A percentile compares a stretch with the other conserved stretches of the same genome.
These are phyloP conservation scores for Ophiocytium majus DNA, from an alignment of 352 stramenopile genomes.

Conservation along the genomic window DNA sequence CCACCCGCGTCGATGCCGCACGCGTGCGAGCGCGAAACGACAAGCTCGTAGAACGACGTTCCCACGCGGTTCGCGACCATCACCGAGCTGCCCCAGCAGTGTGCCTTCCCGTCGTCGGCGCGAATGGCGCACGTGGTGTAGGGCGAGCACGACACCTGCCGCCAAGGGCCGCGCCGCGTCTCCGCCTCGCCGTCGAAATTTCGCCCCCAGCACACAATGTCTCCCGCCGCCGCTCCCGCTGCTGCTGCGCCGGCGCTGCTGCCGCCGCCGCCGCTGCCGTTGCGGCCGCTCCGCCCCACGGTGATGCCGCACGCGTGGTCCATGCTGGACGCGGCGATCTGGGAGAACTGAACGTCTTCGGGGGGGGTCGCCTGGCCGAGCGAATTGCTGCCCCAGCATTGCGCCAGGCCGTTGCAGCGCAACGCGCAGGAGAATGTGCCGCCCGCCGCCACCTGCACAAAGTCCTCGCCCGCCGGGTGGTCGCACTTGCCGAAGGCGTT, in stretches of 20 bases:
- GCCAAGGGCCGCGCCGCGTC: conserved; percentile 31
- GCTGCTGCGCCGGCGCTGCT: too few species aligned
- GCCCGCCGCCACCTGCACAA: conserved; percentile 34
- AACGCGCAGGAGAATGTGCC: conserved; percentile 29
- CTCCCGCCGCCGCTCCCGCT: conserved; percentile 28
- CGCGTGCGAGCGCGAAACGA: conserved; percentile 42
- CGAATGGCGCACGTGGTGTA: conserved; percentile 48
- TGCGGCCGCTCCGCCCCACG: neutral
- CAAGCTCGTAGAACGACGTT: conserved; percentile 32
- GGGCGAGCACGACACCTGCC: conserved; percentile 44
- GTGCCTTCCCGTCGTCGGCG: conserved; percentile 23
- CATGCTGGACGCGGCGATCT: conserved; percentile 39
- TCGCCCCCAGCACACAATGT: conserved; percentile 49
- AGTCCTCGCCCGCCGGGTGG: conserved; percentile 18
- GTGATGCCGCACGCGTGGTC: conserved; percentile 48
- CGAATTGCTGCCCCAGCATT: conserved; percentile 39
- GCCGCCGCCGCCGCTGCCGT: neutral
- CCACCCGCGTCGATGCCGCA: conserved; percentile 35
- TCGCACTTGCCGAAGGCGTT: conserved; percentile 31
- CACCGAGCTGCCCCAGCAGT: conserved; percentile 39
- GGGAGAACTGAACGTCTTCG: conserved; percentile 37
- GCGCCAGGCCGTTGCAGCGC: conserved; percentile 32
- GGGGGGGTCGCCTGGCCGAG: conserved; percentile 32
- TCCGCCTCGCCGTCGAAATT: conserved; percentile 44
- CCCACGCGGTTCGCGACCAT: too few species aligned